Base-by-base conservation (phyloP, 2,329 filamentous ascomycete species). In the Aspergillus sp. region DNA sequence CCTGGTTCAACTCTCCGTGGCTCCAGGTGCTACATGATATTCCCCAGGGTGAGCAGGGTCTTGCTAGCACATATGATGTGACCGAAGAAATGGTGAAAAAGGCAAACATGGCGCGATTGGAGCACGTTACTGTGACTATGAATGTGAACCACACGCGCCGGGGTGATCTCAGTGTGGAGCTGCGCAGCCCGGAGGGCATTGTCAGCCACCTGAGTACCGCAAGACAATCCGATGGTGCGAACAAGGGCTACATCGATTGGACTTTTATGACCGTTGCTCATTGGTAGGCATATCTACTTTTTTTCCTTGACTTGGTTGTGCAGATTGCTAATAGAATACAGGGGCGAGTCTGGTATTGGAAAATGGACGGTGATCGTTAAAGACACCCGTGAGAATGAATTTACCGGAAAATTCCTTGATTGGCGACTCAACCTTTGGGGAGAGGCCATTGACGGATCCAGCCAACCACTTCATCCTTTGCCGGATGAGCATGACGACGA, bases 241-340 rank as follows among this genome's bases (percentile, higher is more conserved):
- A 70, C 0, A 67, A 70, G 19, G 93, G 93, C 7, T 98, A 97
- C 64, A 72, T 83, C 32, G 89, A 97, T 69, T 98, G 93, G 93
- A 97, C 91, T 0, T 98, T 98, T 59, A 98, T 98, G 93, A 94
- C 85, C 49, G 93, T 98, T 32, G 90, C 85, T 51, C 93, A 98
- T 65, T 98, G 90, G 87, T 90, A 76, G 68, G 83, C 68, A 28
- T 34, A 12, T 37, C 26, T 41, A 19, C 19, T 19, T 39, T 11
- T 40, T 40, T 6, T 33, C 36, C 12, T 38, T 31, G 7, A 7
- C 5, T 27, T 32, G 27, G 29, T 27, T 38, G 30, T 41, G 28
- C 26, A 33, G 34, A 52, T 62, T 45, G 62, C 65, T 74, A 61
- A 74, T 54, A 19, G 19, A 19, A 41, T 31, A 9, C 42, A 90